Conservation (phyloP, 345 rosid species). For the Pugionium cornutum region DNA sequence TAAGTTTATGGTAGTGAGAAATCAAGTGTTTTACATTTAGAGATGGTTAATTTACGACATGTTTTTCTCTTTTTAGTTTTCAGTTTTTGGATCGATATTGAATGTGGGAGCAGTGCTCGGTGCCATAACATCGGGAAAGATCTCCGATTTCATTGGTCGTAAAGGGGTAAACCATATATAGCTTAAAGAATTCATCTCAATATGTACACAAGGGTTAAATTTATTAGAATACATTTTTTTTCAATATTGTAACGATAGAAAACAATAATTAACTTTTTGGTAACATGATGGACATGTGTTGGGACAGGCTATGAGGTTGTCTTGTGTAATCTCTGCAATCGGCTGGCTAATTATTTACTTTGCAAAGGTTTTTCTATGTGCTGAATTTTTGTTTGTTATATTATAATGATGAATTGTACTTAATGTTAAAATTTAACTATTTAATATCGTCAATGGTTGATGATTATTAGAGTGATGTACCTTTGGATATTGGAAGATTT, state of each 20-base stretch:
- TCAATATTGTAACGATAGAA: not conserved
- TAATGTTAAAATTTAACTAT: not conserved
- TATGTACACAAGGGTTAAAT: not conserved
- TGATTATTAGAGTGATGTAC: constrained; percentile 33
- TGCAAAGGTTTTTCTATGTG: constrained; percentile 35
- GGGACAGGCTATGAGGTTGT: constrained; percentile 53
- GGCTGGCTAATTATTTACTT: constrained; percentile 52
- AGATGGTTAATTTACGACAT: not conserved
- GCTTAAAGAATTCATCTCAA: not conserved
- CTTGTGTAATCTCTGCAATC: constrained; percentile 43
- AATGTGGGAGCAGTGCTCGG: constrained; percentile 55
- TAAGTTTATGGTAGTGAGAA: too few relatives aligned
- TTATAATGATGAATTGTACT: too few relatives aligned
- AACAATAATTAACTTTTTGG: not conserved
- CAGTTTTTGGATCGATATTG: constrained; percentile 51
- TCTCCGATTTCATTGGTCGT: constrained; percentile 51
- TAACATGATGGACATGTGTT: constrained; percentile 19
- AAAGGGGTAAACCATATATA: constrained; percentile 38
- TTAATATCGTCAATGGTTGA: not conserved
- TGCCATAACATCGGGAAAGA: constrained; percentile 46
- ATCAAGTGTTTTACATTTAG: not conserved
- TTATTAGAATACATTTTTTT: not conserved
- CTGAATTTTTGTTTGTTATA: not conserved
- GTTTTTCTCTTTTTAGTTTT: constrained; percentile 30
- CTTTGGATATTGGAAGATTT: constrained; percentile 54